Evolutionary conservation across 805 yeast genomes (phyloP).

Genomic region (Jamesozyma piceae): DNA sequence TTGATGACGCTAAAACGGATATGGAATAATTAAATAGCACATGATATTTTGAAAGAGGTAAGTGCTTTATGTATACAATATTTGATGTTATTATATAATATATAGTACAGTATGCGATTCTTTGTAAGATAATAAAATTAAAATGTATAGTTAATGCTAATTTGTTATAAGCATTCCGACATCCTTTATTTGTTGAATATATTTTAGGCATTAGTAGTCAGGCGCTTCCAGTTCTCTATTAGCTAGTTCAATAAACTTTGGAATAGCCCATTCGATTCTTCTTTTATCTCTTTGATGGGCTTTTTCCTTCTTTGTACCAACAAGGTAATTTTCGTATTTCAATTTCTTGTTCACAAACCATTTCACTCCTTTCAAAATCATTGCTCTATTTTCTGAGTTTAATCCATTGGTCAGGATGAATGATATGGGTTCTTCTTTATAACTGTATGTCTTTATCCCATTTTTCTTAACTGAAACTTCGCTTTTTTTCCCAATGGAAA

Average conservation of each 20-base stretch:
- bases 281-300: constrained; percentile 23
- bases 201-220: constrained; percentile 1
- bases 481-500: constrained; percentile 53
- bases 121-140: not conserved
- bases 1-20: constrained; percentile 26
- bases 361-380: constrained; percentile 27
- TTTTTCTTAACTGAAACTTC: constrained; percentile 34
- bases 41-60: not conserved
- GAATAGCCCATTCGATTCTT: constrained; percentile 27
- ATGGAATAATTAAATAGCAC: constrained; percentile 16
- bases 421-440: constrained; percentile 26
- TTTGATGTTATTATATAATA: not conserved
- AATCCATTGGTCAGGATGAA: constrained; percentile 14
- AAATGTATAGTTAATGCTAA: not conserved
- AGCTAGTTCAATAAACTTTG: constrained; percentile 8
- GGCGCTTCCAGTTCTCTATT: constrained; percentile 12
- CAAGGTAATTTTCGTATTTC: constrained; percentile 16
- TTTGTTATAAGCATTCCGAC: not conserved
- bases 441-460: constrained; percentile 24
- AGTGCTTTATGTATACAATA: not conserved
- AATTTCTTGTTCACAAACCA: constrained; percentile 26
- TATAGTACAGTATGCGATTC: no score
- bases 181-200: no score
- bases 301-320: constrained; percentile 13
- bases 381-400: constrained; percentile 20